Evolutionary conservation across 495 filamentous ascomycete genomes (phyloP).

Genomic region (Articulospora tetracladia): DNA sequence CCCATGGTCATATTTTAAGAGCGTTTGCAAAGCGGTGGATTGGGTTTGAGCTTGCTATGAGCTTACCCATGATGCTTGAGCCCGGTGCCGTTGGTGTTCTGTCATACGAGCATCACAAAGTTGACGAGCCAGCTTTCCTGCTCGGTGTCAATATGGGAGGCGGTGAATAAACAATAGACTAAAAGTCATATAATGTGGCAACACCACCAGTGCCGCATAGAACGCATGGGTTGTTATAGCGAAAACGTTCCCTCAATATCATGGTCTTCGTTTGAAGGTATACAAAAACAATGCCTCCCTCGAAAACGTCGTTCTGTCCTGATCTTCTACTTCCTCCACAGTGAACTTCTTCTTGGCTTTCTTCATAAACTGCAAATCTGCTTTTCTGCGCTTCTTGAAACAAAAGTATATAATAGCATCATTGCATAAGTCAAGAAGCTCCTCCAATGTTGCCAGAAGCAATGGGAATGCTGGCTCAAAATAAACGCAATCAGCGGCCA

Average conservation of each 20-base stretch:
- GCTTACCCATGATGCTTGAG: constrained; percentile 55
- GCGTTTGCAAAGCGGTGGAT: constrained; percentile 75
- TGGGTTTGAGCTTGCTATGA: constrained; percentile 49
- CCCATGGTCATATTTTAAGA: constrained; percentile 61
- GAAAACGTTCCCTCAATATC: not conserved
- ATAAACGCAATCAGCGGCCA: constrained; percentile 96
- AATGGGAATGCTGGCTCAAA: constrained; percentile 93
- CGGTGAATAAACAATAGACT: not conserved
- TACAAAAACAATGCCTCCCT: constrained; percentile 62
- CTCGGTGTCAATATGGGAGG: constrained; percentile 40
- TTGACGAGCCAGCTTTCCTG: constrained; percentile 68
- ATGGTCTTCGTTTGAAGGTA: constrained; percentile 45
- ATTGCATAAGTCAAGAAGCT: constrained; percentile 48
- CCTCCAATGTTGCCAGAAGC: constrained; percentile 71
- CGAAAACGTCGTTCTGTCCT: constrained; percentile 53
- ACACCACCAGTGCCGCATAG: not conserved
- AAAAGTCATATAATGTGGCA: not conserved
- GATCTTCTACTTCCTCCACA: constrained; percentile 59
- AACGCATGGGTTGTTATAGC: not conserved
- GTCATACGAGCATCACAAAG: constrained; percentile 65
- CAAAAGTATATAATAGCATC: constrained; percentile 83
- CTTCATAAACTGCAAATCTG: constrained; percentile 70
- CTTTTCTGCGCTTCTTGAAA: constrained; percentile 82
- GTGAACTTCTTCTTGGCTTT: constrained; percentile 59
- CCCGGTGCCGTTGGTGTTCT: constrained; percentile 68